phyloP scores from a whole-genome alignment of 208 protist species.

The Herpetomonas tarakana region DNA sequence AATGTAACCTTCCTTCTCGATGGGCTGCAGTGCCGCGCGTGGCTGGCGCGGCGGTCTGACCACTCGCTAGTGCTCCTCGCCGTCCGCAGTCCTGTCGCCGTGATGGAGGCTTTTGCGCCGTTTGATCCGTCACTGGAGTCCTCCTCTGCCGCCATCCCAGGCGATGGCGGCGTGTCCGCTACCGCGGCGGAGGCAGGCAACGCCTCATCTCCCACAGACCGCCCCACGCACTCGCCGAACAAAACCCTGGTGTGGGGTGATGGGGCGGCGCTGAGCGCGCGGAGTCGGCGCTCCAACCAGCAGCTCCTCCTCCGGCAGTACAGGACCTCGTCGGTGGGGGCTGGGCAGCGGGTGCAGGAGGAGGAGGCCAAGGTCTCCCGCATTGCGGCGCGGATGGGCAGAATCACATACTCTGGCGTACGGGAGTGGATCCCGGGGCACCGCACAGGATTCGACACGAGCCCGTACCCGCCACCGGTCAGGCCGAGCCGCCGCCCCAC shows the following conservation, averaged over 20 bases:
- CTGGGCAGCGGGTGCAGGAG: conserved; percentile 26
- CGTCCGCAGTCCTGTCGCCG: conserved; percentile 8
- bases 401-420: conserved; percentile 9
- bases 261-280: background rate
- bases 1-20: conserved; percentile 22
- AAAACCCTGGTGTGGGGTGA: background rate
- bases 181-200: no score
- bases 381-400: conserved; percentile 6
- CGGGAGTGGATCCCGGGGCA: background rate
- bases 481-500: no score
- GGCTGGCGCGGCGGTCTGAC: conserved; percentile 22
- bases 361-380: conserved; percentile 11
- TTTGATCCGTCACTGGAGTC: background rate
- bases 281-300: conserved; percentile 8
- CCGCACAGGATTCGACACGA: conserved; percentile 6
- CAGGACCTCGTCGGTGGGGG: background rate
- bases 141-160: background rate
- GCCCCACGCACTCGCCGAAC: background rate
- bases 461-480: no score
- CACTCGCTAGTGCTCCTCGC: conserved; percentile 28
- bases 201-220: no score
- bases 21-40: conserved; percentile 17
- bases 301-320: background rate
- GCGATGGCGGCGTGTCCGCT: background rate
- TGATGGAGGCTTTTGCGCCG: conserved; percentile 18